These are phyloP conservation scores for Plasmodium relictum DNA, from an alignment of 169 alveolate genomes.

Conservation along the genomic window DNA sequence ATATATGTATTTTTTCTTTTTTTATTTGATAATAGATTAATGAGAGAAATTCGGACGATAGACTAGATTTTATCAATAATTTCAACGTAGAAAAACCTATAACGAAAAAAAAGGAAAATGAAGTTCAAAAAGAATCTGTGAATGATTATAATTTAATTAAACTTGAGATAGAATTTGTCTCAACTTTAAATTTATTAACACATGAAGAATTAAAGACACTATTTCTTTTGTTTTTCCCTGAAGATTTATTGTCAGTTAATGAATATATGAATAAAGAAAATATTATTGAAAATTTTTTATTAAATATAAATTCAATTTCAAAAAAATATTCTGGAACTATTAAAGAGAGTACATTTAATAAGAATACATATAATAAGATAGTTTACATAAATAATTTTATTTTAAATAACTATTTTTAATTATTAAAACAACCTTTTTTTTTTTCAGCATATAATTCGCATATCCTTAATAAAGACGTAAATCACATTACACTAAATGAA, in stretches of 20 bases:
- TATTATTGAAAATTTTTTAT: slow-evolving; percentile 56
- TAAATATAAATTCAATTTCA: slow-evolving; percentile 50
- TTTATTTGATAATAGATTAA: slow-evolving; percentile 33
- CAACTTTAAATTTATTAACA: slow-evolving; percentile 64
- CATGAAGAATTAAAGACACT: slow-evolving; percentile 39
- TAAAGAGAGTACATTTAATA: slow-evolving; percentile 31
- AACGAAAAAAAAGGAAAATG: slow-evolving; percentile 22
- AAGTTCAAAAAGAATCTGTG: slow-evolving; percentile 13
- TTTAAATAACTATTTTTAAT: no score
- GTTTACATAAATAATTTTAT: no score
- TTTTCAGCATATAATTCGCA: slow-evolving; percentile 47
- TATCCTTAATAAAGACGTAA: slow-evolving; percentile 10
- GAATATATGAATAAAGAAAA: slow-evolving; percentile 45
- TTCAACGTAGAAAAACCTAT: slow-evolving; percentile 32
- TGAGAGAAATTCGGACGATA: slow-evolving; percentile 36
- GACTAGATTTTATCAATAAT: slow-evolving; percentile 64
- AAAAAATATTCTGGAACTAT: slow-evolving; percentile 36
- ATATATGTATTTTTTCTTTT: background rate
- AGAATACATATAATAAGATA: no score
- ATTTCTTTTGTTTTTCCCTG: slow-evolving; percentile 45
- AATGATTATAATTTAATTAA: slow-evolving; percentile 49
- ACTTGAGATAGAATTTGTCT: slow-evolving; percentile 72
- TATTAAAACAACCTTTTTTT: background rate
- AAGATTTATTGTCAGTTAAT: slow-evolving; percentile 38
- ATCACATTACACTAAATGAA: slow-evolving; percentile 32